Conservation (phyloP, 148 eudicot genomes). For the Chenopodium formosanum region DNA sequence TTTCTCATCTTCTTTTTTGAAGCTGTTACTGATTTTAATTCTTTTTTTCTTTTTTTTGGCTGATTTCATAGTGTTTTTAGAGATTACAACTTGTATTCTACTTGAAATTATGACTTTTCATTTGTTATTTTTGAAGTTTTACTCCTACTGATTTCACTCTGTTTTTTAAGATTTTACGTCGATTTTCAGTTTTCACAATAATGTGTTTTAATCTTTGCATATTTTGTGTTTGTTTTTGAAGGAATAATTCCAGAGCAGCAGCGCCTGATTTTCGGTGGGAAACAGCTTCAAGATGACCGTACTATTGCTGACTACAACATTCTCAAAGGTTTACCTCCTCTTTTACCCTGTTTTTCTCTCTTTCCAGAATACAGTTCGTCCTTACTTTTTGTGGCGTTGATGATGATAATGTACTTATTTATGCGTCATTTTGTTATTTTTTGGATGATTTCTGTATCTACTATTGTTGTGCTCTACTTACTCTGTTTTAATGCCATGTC, state of each 20-base stretch:
- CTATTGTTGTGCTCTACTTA: not conserved
- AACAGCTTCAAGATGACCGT: not conserved
- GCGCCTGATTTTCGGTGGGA: constrained; percentile 5
- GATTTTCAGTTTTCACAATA: not conserved
- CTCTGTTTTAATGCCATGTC: not conserved
- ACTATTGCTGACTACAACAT: constrained; percentile 6
- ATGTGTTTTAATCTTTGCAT: not conserved
- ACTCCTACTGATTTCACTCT: no score
- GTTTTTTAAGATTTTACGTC: not conserved
- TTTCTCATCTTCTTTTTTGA: not conserved
- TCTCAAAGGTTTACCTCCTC: not conserved
- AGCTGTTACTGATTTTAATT: no score
- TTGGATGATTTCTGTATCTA: not conserved
- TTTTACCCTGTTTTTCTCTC: not conserved
- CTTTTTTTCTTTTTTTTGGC: not conserved
- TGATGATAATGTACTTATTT: not conserved
- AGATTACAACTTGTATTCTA: not conserved
- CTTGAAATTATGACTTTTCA: not conserved
- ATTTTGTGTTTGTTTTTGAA: not conserved
- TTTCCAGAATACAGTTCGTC: not conserved
- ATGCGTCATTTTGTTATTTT: no score
- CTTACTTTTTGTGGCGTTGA: no score
- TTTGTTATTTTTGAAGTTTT: not conserved
- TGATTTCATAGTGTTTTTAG: not conserved
- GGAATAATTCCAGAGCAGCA: not conserved